Conservation (phyloP, 495 filamentous ascomycete genomes). For the Hypoxylon crocopeplum region DNA sequence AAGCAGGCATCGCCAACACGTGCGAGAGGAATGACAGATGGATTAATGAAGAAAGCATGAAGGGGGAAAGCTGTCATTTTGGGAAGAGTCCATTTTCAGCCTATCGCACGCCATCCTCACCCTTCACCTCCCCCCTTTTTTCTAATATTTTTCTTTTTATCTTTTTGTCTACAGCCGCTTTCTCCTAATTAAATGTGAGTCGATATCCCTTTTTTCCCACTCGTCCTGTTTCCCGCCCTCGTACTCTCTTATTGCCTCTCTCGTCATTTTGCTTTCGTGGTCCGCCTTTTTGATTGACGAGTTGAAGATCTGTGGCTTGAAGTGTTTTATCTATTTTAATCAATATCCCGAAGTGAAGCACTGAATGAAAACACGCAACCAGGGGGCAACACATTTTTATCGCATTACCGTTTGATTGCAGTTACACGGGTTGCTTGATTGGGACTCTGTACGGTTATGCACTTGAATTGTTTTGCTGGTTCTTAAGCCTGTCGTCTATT, state of each 20-base stretch:
- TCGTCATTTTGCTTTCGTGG: too few relatives aligned
- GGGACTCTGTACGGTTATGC: too few relatives aligned
- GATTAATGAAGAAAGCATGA: background rate
- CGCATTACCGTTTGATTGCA: background rate
- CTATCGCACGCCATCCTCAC: slow-evolving; percentile 23
- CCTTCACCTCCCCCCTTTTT: slow-evolving; percentile 36
- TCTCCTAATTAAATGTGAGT: slow-evolving; percentile 22
- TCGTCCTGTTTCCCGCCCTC: slow-evolving; percentile 1
- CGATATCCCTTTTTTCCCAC: background rate
- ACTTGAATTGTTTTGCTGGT: too few relatives aligned
- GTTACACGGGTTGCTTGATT: too few relatives aligned
- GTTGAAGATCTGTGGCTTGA: slow-evolving; percentile 23
- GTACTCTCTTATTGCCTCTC: slow-evolving; percentile 13
- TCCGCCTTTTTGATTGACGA: slow-evolving; percentile 3
- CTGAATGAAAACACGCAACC: background rate
- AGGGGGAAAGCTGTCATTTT: slow-evolving; percentile 17
- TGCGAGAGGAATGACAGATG: slow-evolving; percentile 25
- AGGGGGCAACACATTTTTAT: slow-evolving; percentile 3
- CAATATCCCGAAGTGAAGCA: too few relatives aligned
- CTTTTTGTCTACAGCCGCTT: slow-evolving; percentile 27
- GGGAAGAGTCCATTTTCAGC: slow-evolving; percentile 11
- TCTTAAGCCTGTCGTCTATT: too few relatives aligned
- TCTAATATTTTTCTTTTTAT: slow-evolving; percentile 7
- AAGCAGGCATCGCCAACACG: slow-evolving; percentile 28
- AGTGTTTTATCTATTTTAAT: slow-evolving; percentile 35